phyloP scores from a whole-genome alignment of 306 rosid genomes.

The Citrullus colocynthis region DNA sequence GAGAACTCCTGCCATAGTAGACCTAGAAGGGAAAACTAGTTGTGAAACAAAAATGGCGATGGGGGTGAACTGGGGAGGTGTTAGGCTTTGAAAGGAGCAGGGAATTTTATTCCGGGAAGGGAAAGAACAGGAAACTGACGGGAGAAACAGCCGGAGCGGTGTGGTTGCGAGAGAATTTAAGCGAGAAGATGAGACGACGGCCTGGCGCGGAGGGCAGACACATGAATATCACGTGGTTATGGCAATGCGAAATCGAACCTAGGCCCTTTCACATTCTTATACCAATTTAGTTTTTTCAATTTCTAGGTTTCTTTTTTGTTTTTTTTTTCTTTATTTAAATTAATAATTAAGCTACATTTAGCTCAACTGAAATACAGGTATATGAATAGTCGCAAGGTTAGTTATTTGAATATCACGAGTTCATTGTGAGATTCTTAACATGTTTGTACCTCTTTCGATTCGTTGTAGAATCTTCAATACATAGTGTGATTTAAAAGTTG shows the following conservation, averaged over 20 bases:
- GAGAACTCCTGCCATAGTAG: conserved; percentile 49
- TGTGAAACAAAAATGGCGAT: not conserved
- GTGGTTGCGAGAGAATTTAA: not conserved
- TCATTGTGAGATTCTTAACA: no score
- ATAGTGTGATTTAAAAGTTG: no score
- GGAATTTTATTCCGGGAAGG: not conserved
- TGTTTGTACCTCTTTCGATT: no score
- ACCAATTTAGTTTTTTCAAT: not conserved
- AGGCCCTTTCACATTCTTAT: not conserved
- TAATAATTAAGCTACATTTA: no score
- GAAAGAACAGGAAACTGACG: not conserved
- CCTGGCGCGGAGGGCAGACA: not conserved
- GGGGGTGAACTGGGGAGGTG: not conserved
- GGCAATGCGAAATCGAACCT: not conserved
- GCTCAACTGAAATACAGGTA: no score
- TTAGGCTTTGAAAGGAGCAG: not conserved
- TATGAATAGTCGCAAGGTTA: no score
- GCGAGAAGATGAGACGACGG: conserved; percentile 3
- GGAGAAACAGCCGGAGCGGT: not conserved
- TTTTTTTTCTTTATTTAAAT: not conserved
- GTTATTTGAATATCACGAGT: no score
- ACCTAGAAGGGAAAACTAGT: not conserved
- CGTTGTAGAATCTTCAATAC: no score
- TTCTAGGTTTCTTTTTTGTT: not conserved
- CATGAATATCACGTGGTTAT: not conserved